Evolutionary conservation across 257 asterid genomes (phyloP).

Genomic region (Avicennia marina): DNA sequence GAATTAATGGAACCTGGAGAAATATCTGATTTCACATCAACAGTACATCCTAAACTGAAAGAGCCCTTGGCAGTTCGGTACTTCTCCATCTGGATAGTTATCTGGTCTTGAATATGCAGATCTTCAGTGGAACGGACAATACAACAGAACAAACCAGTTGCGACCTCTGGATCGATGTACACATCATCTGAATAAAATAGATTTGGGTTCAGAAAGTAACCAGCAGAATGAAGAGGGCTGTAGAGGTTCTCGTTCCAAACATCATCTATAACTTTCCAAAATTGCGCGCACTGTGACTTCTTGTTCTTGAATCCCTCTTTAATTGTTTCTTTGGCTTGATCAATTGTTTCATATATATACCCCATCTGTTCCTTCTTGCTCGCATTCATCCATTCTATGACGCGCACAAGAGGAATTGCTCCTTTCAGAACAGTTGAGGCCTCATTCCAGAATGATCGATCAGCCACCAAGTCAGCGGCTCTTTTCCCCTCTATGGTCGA

Average conservation of each 20-base stretch:
- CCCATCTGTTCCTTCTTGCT: slow-evolving; percentile 30
- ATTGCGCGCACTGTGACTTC: slow-evolving; percentile 28
- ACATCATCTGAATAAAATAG: slow-evolving; percentile 36
- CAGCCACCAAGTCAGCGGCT: slow-evolving; percentile 34
- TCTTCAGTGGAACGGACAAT: slow-evolving; percentile 27
- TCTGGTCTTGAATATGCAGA: slow-evolving; percentile 13
- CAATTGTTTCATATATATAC: slow-evolving; percentile 48
- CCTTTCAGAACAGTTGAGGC: slow-evolving; percentile 35
- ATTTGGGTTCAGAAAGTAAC: slow-evolving; percentile 51
- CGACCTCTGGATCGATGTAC: slow-evolving; percentile 43
- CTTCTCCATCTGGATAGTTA: slow-evolving; percentile 30
- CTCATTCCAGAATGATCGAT: slow-evolving; percentile 41
- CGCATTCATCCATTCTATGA: slow-evolving; percentile 28
- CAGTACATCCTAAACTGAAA: slow-evolving; percentile 23
- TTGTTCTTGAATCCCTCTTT: slow-evolving; percentile 29
- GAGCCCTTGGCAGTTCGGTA: slow-evolving; percentile 25
- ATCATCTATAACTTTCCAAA: slow-evolving; percentile 54
- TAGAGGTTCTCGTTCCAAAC: slow-evolving; percentile 55
- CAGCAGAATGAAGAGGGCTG: slow-evolving; percentile 61
- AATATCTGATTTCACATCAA: slow-evolving; percentile 14
- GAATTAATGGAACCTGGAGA: slow-evolving; percentile 37
- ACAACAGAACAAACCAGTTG: slow-evolving; percentile 36
- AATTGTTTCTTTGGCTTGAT: slow-evolving; percentile 62
- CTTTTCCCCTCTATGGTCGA: slow-evolving; percentile 27
- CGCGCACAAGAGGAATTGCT: slow-evolving; percentile 46